Evolutionary conservation across 2,329 filamentous ascomycete species (phyloP).

Genomic region (Diatrype stigma): DNA sequence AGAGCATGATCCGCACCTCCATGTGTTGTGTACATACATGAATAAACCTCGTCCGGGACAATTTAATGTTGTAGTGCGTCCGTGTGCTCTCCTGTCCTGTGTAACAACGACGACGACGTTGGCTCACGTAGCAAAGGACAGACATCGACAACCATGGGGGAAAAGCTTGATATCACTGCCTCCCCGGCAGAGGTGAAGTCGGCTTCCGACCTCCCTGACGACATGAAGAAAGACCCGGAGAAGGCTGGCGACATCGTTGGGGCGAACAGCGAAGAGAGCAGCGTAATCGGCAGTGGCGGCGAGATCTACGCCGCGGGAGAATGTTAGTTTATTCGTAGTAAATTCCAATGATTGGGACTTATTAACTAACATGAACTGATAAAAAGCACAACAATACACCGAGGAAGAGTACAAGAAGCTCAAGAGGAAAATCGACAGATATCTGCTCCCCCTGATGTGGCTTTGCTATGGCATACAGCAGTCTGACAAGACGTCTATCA

Average conservation of each 20-base stretch:
- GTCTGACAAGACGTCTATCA: conserved; percentile 40
- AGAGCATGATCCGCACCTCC: too few species aligned
- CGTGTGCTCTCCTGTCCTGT: too few species aligned
- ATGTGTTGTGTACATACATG: too few species aligned
- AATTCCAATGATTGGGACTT: too few species aligned
- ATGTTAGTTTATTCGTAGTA: background rate
- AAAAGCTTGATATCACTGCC: background rate
- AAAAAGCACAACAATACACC: conserved; percentile 22
- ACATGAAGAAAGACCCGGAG: background rate
- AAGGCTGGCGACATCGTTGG: background rate
- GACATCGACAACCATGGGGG: background rate
- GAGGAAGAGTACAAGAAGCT: conserved; percentile 35
- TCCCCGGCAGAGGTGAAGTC: background rate
- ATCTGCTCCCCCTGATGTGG: conserved; percentile 44
- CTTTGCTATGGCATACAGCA: conserved; percentile 46
- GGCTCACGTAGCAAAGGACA: too few species aligned
- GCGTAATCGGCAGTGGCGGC: background rate
- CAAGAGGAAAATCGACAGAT: conserved; percentile 39
- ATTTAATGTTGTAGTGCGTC: too few species aligned
- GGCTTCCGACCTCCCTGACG: background rate
- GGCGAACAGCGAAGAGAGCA: background rate
- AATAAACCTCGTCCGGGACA: too few species aligned
- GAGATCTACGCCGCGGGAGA: background rate
- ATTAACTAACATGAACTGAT: background rate
- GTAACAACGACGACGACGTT: too few species aligned